These are phyloP conservation scores for Filobasidium floriforme DNA, from an alignment of 768 basidiomycete species.

Conservation along the genomic window DNA sequence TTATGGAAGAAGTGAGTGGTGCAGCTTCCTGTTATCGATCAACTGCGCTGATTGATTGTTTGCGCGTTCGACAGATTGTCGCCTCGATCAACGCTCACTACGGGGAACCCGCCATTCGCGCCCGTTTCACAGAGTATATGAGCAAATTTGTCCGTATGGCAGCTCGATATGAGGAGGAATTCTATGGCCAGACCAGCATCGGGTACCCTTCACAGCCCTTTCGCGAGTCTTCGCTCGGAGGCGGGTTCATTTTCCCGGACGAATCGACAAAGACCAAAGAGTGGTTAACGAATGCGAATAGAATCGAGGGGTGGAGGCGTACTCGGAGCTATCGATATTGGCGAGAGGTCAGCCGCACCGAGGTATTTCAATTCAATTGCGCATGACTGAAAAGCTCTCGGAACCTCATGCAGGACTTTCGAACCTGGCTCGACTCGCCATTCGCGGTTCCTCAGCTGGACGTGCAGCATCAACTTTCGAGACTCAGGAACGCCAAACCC, in stretches of 20 bases:
- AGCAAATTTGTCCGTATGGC: slow-evolving; percentile 78
- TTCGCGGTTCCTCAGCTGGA: slow-evolving; percentile 73
- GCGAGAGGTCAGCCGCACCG: slow-evolving; percentile 52
- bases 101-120: slow-evolving; percentile 78
- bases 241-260: slow-evolving; percentile 71
- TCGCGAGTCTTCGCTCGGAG: slow-evolving; percentile 57
- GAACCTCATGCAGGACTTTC: slow-evolving; percentile 56
- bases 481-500: slow-evolving; percentile 65
- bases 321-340: slow-evolving; percentile 72
- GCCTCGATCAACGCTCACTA: slow-evolving; percentile 83
- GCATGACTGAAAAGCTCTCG: neutral
- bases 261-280: slow-evolving; percentile 62
- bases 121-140: slow-evolving; percentile 83
- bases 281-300: slow-evolving; percentile 63
- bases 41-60: neutral
- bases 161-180: slow-evolving; percentile 83
- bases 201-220: slow-evolving; percentile 62
- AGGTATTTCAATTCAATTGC: neutral
- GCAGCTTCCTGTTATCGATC: neutral
- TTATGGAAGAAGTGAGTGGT: slow-evolving; percentile 82
- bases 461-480: slow-evolving; percentile 72
- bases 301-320: slow-evolving; percentile 88
- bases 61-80: slow-evolving; percentile 55
- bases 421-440: slow-evolving; percentile 49
- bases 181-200: slow-evolving; percentile 62